phyloP scores from a whole-genome alignment of 2,329 filamentous ascomycete genomes.

The Penicillium brasilianum region DNA sequence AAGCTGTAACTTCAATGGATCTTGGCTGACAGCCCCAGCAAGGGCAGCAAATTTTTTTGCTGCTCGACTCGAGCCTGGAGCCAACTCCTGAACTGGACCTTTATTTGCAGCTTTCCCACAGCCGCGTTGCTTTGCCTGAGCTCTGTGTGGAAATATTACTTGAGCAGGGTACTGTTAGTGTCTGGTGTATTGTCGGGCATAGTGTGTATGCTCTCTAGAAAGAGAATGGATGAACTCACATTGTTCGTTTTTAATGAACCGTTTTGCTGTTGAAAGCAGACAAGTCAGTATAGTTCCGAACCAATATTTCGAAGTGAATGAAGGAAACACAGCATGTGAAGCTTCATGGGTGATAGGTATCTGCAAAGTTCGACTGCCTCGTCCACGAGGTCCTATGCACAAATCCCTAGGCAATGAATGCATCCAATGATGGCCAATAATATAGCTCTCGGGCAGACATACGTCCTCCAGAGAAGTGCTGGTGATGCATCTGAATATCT shows the following conservation, averaged over 20 bases:
- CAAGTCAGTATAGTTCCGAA: neutral
- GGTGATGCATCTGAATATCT: constrained; percentile 20
- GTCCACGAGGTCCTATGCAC: neutral
- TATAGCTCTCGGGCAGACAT: neutral
- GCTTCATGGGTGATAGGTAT: constrained; percentile 17
- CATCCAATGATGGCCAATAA: neutral
- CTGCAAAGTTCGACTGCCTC: neutral
- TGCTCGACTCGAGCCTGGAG: neutral
- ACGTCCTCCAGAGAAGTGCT: neutral
- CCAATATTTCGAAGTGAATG: neutral
- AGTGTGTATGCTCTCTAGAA: neutral
- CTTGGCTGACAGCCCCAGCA: neutral
- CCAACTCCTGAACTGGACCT: neutral
- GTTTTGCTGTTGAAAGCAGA: neutral
- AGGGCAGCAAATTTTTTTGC: neutral
- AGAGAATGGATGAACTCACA: neutral
- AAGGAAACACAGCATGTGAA: constrained; percentile 22
- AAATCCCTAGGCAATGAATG: neutral
- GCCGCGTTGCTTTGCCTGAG: neutral
- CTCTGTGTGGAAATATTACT: neutral
- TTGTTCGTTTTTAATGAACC: neutral
- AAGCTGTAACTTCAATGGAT: neutral
- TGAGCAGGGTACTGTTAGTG: neutral
- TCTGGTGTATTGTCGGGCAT: neutral
- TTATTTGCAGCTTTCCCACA: neutral